Conservation (phyloP, 768 basidiomycete species). For the Guyanaporus albipodus region DNA sequence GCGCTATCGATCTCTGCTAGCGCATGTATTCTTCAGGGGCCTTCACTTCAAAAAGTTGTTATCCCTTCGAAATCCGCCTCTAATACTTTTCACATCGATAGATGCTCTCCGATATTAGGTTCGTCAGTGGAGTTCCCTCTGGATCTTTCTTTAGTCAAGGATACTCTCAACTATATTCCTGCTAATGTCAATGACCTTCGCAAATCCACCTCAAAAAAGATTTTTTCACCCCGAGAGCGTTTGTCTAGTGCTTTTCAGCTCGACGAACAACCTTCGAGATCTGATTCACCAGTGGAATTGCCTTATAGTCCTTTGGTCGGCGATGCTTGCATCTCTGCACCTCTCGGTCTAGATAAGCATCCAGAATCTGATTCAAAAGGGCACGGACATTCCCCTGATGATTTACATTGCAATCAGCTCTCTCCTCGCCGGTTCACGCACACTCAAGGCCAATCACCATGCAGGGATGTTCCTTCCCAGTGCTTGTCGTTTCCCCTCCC, state of each 20-base stretch:
- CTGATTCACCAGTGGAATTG: not conserved
- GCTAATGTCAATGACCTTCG: not conserved
- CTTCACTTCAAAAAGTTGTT: not conserved
- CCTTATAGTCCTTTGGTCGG: not conserved
- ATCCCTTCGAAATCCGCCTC: not conserved
- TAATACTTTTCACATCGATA: not conserved
- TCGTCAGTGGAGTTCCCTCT: not conserved
- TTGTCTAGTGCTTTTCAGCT: not conserved
- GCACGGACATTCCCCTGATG: not conserved
- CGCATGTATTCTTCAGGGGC: not conserved
- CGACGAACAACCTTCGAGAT: not conserved
- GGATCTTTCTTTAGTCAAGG: not conserved
- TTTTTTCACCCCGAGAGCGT: not conserved
- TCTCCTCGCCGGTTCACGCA: not conserved
- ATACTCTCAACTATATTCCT: not conserved
- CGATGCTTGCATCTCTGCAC: not conserved
- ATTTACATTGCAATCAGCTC: not conserved
- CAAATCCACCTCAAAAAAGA: not conserved
- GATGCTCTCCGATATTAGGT: not conserved
- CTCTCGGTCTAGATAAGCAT: not conserved
- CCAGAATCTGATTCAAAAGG: not conserved
- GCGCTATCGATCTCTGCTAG: not conserved
- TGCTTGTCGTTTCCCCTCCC: slow-evolving; percentile 23
- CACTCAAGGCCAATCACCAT: not conserved
- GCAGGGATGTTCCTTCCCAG: not conserved